Base-by-base conservation (phyloP, 2,329 filamentous ascomycete genomes). In the Penicillium sp. region DNA sequence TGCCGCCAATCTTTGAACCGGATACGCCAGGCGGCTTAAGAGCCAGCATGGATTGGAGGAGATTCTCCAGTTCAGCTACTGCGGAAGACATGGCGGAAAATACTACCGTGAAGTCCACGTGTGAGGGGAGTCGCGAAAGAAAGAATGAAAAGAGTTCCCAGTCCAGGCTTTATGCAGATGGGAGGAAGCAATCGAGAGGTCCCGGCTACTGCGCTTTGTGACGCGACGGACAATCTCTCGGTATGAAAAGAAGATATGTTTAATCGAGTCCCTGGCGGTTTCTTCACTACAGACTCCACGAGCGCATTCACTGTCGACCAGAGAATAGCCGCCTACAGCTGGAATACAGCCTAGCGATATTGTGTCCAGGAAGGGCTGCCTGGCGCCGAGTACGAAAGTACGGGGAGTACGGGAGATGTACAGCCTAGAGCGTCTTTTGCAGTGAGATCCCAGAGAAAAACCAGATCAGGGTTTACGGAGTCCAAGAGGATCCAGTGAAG, bases 11-110 rank as follows among this genome's bases (percentile, higher is more conserved):
- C 78, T 94, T 93, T 65, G 91, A 91, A 67, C 92, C 92, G 61
- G 92, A 96, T 58, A 97, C 92, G 73, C 94, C 94, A 52, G 94
- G 94, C 44, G 94, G 88, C 78, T 96, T 97, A 72, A 97, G 82
- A 65, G 84, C 83, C 70, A 93, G 88, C 87, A 99, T 92, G 71
- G 90, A 92, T 81, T 94, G 91, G 73, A 99, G 85, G 77, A 90
- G 88, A 70, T 87, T 83, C 78, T 96, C 93, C 78, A 99, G 81
- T 76, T 97, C 92, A 80, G 90, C 87, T 84, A 96, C 89, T 78
- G 90, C 86, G 73, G 91, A 89, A 75, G 88, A 87, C 87, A 91
- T 91, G 76, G 67, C 43, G 46, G 48, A 13, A 38, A 53, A 38
- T 47, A 41, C 79, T 65, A 64, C 25, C 40, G 57, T 45, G 33